Evolutionary conservation across 2,329 filamentous ascomycete species (phyloP).

Genomic region (Neofusicoccum cordaticola): DNA sequence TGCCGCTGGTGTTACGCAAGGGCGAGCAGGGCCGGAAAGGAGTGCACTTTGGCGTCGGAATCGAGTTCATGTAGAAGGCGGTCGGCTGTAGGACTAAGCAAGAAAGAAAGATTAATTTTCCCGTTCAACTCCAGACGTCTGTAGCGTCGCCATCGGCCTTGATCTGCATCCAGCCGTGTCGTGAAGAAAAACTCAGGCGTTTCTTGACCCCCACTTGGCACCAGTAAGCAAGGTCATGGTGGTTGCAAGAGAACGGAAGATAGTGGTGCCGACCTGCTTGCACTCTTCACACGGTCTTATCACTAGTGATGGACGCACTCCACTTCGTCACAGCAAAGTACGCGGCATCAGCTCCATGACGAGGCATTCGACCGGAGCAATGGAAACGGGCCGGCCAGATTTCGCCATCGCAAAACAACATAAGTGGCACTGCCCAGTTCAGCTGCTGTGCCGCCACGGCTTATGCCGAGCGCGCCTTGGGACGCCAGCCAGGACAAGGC

Average conservation of each 20-base stretch:
- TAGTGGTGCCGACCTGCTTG: too few relatives aligned
- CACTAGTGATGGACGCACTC: background rate
- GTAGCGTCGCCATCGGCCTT: background rate
- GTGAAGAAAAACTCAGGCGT: too few relatives aligned
- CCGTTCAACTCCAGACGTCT: background rate
- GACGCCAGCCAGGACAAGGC: background rate
- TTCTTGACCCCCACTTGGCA: too few relatives aligned
- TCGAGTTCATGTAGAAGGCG: constrained; percentile 76
- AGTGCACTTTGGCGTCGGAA: constrained; percentile 89
- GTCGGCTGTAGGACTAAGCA: background rate
- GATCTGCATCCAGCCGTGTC: background rate
- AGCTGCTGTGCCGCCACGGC: background rate
- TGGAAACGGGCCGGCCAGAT: background rate
- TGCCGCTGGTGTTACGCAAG: constrained; percentile 76
- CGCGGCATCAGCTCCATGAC: too few relatives aligned
- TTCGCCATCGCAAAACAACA: background rate
- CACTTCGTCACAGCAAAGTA: background rate
- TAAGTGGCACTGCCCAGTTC: background rate
- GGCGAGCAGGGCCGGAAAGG: constrained; percentile 90
- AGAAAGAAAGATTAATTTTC: constrained; percentile 5
- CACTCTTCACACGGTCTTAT: too few relatives aligned
- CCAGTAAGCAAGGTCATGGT: too few relatives aligned
- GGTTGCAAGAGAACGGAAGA: too few relatives aligned
- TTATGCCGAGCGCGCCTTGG: background rate
- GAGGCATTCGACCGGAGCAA: background rate